Percentiles rank a stretch among this genome's conserved stretches.
phyloP scores from a whole-genome alignment of 1,284 basidiomycete species.

The Pseudozyma hubeiensis region DNA sequence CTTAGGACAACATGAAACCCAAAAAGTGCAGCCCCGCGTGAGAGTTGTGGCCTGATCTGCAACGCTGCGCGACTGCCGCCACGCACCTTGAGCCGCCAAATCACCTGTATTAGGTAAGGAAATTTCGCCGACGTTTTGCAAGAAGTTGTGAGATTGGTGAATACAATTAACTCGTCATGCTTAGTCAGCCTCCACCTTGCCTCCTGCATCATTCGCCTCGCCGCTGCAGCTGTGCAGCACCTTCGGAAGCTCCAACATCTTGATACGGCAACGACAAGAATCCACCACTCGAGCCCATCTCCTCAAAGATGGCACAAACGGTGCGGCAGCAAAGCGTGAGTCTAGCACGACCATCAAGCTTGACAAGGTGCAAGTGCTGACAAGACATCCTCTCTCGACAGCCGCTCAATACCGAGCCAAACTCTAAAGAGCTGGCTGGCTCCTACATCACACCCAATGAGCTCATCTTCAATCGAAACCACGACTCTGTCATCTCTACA shows the following conservation, averaged over 20 bases:
- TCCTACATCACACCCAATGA: constrained; percentile 46
- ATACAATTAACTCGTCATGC: not conserved
- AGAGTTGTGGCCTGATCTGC: too few species aligned
- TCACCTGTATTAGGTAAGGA: not conserved
- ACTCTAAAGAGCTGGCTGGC: constrained; percentile 13
- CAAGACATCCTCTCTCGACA: not conserved
- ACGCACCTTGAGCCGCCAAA: not conserved
- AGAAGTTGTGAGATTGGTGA: too few species aligned
- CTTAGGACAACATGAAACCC: too few species aligned
- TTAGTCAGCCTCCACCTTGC: constrained; percentile 1
- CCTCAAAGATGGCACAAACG: constrained; percentile 16
- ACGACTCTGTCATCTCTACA: constrained; percentile 32
- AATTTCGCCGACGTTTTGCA: not conserved
- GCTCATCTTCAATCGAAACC: constrained; percentile 53
- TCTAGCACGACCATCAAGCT: not conserved
- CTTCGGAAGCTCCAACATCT: too few species aligned
- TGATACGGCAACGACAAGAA: not conserved
- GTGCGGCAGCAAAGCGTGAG: constrained; percentile 31
- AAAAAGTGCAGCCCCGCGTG: too few species aligned
- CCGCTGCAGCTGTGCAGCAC: too few species aligned
- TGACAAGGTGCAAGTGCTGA: not conserved
- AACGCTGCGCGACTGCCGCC: too few species aligned
- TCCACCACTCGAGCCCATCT: not conserved
- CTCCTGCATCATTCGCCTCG: too few species aligned
- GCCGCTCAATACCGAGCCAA: constrained; percentile 54